Conservation (phyloP, 208 protist genomes). For the Leptomonas seymouri region DNA sequence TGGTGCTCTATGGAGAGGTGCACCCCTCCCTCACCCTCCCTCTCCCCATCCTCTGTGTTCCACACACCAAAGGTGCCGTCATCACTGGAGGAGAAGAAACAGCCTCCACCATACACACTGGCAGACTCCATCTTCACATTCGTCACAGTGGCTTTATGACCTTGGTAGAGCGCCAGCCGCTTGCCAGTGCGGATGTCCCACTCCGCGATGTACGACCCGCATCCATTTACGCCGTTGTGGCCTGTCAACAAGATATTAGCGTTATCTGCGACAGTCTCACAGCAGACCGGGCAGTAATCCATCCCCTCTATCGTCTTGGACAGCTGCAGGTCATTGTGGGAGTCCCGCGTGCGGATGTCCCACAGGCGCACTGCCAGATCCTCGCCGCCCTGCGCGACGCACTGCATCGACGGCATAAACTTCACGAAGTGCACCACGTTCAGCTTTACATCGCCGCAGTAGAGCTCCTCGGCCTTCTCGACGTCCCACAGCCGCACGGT, state of each 20-base stretch:
- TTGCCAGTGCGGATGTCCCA: constrained; percentile 75
- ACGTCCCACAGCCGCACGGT: constrained; percentile 80
- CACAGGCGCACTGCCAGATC: constrained; percentile 72
- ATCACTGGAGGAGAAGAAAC: constrained; percentile 61
- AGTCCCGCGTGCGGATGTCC: constrained; percentile 58
- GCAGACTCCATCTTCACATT: constrained; percentile 35
- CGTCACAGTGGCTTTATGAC: constrained; percentile 53
- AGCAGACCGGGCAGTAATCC: constrained; percentile 73
- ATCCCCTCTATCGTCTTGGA: constrained; percentile 52
- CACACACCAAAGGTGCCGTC: constrained; percentile 57
- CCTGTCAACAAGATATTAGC: constrained; percentile 59
- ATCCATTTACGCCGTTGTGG: constrained; percentile 75
- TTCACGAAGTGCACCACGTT: constrained; percentile 78
- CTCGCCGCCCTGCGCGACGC: constrained; percentile 73
- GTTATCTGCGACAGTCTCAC: constrained; percentile 36
- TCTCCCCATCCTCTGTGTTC: constrained; percentile 35
- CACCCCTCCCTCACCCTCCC: constrained; percentile 41
- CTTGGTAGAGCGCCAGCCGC: constrained; percentile 48
- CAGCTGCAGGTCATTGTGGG: constrained; percentile 41
- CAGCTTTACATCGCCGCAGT: constrained; percentile 67
- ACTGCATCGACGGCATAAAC: constrained; percentile 58
- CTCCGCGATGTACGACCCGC: constrained; percentile 59
- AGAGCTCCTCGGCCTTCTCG: constrained; percentile 49
- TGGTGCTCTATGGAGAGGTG: constrained; percentile 26
- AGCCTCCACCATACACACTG: constrained; percentile 30